Percentiles rank a stretch among this genome's conserved stretches.
Conservation (phyloP, 306 rosid species). For the Comarum palustre region DNA sequence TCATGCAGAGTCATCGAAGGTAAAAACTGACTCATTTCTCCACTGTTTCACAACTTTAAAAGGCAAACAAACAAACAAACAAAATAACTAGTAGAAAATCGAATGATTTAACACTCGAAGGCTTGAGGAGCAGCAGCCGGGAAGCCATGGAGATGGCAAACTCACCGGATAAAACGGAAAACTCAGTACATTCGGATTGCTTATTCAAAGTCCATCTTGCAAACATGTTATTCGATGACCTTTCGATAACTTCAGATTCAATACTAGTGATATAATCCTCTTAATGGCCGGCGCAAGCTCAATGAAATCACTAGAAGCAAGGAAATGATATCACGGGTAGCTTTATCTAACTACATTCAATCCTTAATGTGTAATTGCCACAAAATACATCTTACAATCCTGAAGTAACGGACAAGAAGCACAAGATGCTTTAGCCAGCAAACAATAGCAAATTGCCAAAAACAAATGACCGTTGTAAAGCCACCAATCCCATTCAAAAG, state of each 20-base stretch:
- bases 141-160: no score
- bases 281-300: neutral
- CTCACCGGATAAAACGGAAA: neutral
- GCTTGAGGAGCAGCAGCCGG: no score
- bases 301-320: neutral
- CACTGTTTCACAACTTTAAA: neutral
- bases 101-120: neutral
- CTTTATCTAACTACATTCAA: neutral
- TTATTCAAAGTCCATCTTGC: no score
- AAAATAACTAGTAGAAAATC: neutral
- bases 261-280: neutral
- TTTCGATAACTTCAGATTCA: no score
- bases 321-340: neutral
- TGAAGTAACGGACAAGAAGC: neutral
- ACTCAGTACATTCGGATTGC: neutral
- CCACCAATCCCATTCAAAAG: neutral
- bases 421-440: neutral
- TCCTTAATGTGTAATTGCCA: neutral
- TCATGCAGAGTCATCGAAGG: neutral
- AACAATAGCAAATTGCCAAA: neutral
- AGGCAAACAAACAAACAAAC: neutral
- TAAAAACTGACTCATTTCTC: neutral
- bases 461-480: neutral
- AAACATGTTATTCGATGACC: no score
- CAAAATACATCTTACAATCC: neutral